Evolutionary conservation across 192 early-diverging fungal species (phyloP).

Genomic region (Chytriomyces confervae): DNA sequence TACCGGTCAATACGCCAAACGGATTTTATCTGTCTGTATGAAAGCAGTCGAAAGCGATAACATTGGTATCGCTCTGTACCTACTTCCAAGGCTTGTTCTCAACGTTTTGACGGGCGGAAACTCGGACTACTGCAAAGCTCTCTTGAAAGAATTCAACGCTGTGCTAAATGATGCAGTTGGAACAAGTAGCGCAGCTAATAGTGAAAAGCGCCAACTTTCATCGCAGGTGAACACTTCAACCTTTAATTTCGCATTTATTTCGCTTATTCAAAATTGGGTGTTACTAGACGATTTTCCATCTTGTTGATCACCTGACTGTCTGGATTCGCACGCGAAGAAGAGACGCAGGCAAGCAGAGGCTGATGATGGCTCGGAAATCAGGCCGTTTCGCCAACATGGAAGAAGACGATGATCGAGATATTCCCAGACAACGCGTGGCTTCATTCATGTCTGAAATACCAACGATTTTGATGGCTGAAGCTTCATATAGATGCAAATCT

Average conservation of each 20-base stretch:
- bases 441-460: conserved; percentile 66
- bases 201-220: conserved; percentile 47
- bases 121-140: conserved; percentile 24
- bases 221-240: conserved; percentile 48
- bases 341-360: conserved; percentile 36
- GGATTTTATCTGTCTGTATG: conserved; percentile 47
- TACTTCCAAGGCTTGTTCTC: conserved; percentile 62
- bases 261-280: not conserved
- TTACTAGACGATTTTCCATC: conserved; percentile 45
- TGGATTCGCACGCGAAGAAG: conserved; percentile 48
- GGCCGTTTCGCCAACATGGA: conserved; percentile 33
- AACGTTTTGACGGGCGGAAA: conserved; percentile 52
- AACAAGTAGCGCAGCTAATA: not conserved
- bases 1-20: conserved; percentile 35
- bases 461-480: conserved; percentile 63
- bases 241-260: not conserved
- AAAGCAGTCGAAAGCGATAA: conserved; percentile 49
- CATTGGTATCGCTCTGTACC: conserved; percentile 46
- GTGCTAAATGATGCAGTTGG: conserved; percentile 45
- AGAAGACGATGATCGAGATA: conserved; percentile 44
- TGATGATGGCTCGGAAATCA: conserved; percentile 23
- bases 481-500: conserved; percentile 63
- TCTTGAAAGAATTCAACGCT: conserved; percentile 50
- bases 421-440: conserved; percentile 41
- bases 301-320: conserved; percentile 62